Evolutionary conservation across 2,329 filamentous ascomycete genomes (phyloP).

Genomic region (Alternaria novae-zelandiae): DNA sequence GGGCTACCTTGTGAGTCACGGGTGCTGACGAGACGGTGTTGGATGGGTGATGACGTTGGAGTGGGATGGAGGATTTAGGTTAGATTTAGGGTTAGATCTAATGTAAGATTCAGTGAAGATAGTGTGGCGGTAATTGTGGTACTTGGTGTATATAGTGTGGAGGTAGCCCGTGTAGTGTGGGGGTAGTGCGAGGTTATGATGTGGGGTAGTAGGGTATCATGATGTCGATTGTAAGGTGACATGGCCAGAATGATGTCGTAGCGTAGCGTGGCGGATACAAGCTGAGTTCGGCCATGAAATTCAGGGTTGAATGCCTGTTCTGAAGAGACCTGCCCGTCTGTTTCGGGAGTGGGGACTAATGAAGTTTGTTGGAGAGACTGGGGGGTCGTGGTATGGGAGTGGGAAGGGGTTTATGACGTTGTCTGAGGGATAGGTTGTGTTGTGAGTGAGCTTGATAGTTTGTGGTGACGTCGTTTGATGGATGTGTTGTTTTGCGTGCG

Average conservation of each 20-base stretch:
- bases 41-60: slow-evolving; percentile 14
- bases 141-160: neutral
- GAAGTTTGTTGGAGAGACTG: neutral
- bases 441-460: neutral
- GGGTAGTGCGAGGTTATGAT: neutral
- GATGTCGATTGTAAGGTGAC: neutral
- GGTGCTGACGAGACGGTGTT: slow-evolving; percentile 20
- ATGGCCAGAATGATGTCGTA: neutral
- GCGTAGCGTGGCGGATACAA: neutral
- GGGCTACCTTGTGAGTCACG: neutral
- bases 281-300: neutral
- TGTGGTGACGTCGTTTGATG: neutral
- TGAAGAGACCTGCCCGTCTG: neutral
- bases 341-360: neutral
- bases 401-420: neutral
- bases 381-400: neutral
- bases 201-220: neutral
- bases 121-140: neutral
- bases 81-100: neutral
- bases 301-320: neutral
- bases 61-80: neutral
- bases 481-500: neutral
- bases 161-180: neutral
- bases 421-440: neutral
- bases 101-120: neutral